Evolutionary conservation across 306 rosid species (phyloP), one percentile per base, ranked within the genome.

Genomic region (Gynostemma pentaphyllum): DNA sequence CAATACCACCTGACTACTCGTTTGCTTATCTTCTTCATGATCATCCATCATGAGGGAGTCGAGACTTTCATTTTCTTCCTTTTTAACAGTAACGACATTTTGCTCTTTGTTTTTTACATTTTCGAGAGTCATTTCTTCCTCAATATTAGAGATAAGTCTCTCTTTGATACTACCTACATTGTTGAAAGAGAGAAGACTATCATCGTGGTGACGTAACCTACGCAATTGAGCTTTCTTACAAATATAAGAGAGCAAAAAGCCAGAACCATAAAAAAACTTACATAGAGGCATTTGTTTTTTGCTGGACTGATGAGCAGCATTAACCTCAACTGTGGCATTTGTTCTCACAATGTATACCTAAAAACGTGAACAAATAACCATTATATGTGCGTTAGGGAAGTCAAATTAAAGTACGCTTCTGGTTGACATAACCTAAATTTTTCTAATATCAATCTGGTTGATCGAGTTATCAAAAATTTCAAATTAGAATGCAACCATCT

Each of bases 311-410:
- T 63, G 78, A 34, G 82, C 84, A 53, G 77, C 72, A 70, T 67
- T 82, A 68, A 81, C 23, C 41, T 76, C 76, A 62, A 79, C 80
- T 4, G 72, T 37, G 41, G 48, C 68, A 61, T 62, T 64, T 13
- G 73, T 72, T 79, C 81, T 72, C 64, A 83, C 57, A 51, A 83
- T 83, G 62, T 83, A 86, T 24, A 86, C 85, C 94, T 86, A 57
- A 63, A 70, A 29, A 48, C 36, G n/a, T 44, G 22, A 16, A 64
- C 53, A 44, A 18, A 64, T 47, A 22, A 6, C 51, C 23, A 2
- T 10, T 13, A 27, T 12, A 45, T 39, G 30, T 28, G 26, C 5
- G 29, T 9, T 13, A 1, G 3, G 9, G n/a, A n/a, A 16, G 41
- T n/a, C 5, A 26, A 36, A 50, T 55, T 5, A 13, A 18, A 57